Evolutionary conservation across 768 basidiomycete genomes (phyloP).

Genomic region (Gloeopeniophorella convolvens): DNA sequence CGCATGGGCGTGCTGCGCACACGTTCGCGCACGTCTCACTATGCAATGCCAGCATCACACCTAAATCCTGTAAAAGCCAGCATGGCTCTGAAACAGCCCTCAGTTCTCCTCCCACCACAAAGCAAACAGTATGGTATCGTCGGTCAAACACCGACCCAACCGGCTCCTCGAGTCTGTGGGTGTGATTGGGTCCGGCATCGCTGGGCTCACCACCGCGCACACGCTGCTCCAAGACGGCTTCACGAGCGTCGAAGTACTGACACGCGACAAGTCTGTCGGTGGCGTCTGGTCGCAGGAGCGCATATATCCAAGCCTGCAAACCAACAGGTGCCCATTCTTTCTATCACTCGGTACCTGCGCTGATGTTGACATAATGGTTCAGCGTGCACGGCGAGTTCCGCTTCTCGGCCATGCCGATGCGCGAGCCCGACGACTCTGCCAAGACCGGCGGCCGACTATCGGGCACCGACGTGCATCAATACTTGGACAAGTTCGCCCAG

Average conservation of each 20-base stretch:
- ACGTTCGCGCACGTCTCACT: too few relatives aligned
- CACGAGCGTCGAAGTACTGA: conserved; percentile 44
- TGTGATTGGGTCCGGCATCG: conserved; percentile 53
- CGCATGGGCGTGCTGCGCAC: too few relatives aligned
- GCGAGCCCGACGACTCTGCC: conserved; percentile 30
- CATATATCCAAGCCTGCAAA: conserved; percentile 47
- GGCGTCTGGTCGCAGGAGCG: conserved; percentile 55
- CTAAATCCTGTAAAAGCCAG: too few relatives aligned
- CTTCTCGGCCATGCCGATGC: conserved; percentile 53
- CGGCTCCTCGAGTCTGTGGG: conserved; percentile 27
- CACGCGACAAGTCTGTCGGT: conserved; percentile 47
- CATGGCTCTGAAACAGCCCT: too few relatives aligned
- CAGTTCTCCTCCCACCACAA: too few relatives aligned
- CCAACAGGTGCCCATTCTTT: conserved; percentile 47
- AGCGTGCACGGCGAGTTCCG: conserved; percentile 61
- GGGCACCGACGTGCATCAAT: conserved; percentile 47
- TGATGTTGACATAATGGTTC: too few relatives aligned
- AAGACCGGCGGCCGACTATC: conserved; percentile 40
- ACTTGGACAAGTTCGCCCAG: conserved; percentile 49
- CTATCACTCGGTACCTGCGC: too few relatives aligned
- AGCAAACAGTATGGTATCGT: too few relatives aligned
- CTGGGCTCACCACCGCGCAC: conserved; percentile 54
- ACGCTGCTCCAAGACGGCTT: conserved; percentile 54
- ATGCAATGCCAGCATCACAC: too few relatives aligned
- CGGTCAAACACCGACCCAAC: background rate